Evolutionary conservation across 2,329 filamentous ascomycete species (phyloP), one percentile per base, ranked within the genome.

Genomic region (Fusarium bulbicola): DNA sequence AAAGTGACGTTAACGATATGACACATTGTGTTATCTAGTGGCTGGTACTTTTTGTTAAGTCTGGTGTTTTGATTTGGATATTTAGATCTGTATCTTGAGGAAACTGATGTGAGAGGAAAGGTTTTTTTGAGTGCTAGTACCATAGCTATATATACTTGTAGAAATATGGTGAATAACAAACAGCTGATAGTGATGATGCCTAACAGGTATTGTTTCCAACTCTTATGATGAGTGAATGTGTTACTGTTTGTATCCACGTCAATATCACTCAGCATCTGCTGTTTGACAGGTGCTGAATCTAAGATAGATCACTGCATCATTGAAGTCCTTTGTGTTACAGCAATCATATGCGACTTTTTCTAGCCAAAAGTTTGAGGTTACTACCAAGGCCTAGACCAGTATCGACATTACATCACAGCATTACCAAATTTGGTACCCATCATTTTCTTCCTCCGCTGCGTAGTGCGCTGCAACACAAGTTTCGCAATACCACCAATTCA

Each of bases 331-430:
- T 13, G 24, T 28, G 11, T 3, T n/a, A 18, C 20, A 0, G 18
- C 1, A 16, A 14, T 37, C 7, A n/a, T 13, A 13, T 28, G 34
- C 14, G 14, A 8, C 20, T 28, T 39, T 28, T 39, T 34, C 30
- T 13, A 10, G 11, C 10, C 9, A 18, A 3, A 4, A 4, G 11
- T 0, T 13, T 2, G 5, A 10, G 2, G 14, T 16, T 18, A 28
- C 32, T 16, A 28, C 10, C 3, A 26, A 16, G 7, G n/a, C 2
- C n/a, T 26, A 26, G 18, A 15, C 13, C 32, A 15, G 13, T 28
- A 16, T 37, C 24, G 7, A 3, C 14, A 8, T 15, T 15, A 14
- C 24, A 26, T 21, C 24, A 14, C 15, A 39, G 14, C 15, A 28
- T 16, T 40, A 28, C 50, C 26, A 28, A 16, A n/a, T 6, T 28